Evolutionary conservation across 768 basidiomycete genomes (phyloP), one percentile per base, ranked within the genome.

Genomic region (Hygrophorus pudorinus): DNA sequence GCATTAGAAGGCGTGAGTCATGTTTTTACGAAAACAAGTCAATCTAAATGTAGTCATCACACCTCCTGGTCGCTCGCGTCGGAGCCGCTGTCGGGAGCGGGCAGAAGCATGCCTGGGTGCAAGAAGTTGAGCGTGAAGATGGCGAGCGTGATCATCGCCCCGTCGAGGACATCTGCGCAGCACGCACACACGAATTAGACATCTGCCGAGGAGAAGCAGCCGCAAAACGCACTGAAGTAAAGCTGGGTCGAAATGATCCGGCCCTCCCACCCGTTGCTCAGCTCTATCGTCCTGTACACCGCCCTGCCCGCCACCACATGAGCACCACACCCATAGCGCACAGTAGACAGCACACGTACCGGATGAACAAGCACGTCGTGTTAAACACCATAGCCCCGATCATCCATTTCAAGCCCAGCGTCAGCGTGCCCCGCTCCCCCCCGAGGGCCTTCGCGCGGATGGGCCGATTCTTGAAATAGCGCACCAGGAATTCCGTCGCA

Each of bases 221-320:
- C n/a, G 9, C 32, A 14, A 28, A 14, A 48, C 61, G 27, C 34
- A 59, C 69, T 67, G 60, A 75, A 74, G 47, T 66, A 68, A 4
- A 70, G 42, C 51, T 80, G 56, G 1, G 71, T 75, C 1, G 56
- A 53, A 42, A 76, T 75, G 42, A 79, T 63, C 13, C 61, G 56
- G 7, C 77, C 76, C 18, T 52, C 55, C 74, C 75, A 78, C 0
- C 76, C 73, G 45, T 71, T 68, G 8, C 62, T 49, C 1, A 78
- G 62, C 56, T 77, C 75, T 46, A 73, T 63, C 3, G 66, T 70
- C 43, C 76, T 70, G 52, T 78, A 78, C 2, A 78, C 55, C 16
- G 71, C 63, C 27, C 72, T 76, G 44, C 24, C 14, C n/a, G 5
- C n/a, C 10, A 49, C 13, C 32, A 42, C 6, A 31, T 16, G 20